Evolutionary conservation across 1,139 yeast species (phyloP).

Genomic region (Candida sanyaensis): DNA sequence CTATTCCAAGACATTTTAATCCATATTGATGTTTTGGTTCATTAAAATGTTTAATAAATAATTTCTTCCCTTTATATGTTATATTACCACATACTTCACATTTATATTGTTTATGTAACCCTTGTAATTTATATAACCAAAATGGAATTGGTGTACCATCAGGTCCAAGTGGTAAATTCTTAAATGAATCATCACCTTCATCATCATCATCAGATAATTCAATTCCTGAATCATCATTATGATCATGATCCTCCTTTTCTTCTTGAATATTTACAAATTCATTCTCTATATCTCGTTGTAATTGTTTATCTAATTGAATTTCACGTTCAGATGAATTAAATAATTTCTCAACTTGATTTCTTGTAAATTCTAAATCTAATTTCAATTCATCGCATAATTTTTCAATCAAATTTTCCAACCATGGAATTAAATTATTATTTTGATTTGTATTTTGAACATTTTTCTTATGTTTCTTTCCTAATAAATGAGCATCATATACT

Average conservation of each 20-base stretch:
- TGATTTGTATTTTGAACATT: conserved; percentile 23
- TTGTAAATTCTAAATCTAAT: conserved; percentile 50
- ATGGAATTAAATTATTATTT: conserved; percentile 8
- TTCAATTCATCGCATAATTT: conserved; percentile 34
- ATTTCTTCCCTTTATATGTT: conserved; percentile 71
- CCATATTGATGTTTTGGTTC: conserved; percentile 74
- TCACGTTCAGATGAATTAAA: conserved; percentile 77
- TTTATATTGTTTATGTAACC: conserved; percentile 67
- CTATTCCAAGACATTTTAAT: conserved; percentile 71
- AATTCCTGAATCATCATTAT: conserved; percentile 20
- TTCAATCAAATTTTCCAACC: conserved; percentile 34
- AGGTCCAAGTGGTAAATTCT: conserved; percentile 75
- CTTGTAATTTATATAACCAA: conserved; percentile 91
- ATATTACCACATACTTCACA: conserved; percentile 91
- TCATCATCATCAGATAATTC: conserved; percentile 22
- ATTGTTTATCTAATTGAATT: conserved; percentile 49
- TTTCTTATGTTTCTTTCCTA: conserved; percentile 76
- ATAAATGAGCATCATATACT: conserved; percentile 68
- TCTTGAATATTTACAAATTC: conserved; percentile 28
- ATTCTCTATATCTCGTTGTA: conserved; percentile 13
- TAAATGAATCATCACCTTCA: conserved; percentile 22
- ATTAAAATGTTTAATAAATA: conserved; percentile 73
- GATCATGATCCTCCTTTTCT: conserved; percentile 31
- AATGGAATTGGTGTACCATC: conserved; percentile 93
- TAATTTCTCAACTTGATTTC: conserved; percentile 63